These are phyloP conservation scores for Chlamydomonas sp. DNA, from an alignment of 139 green algal genomes.

Conservation along the genomic window DNA sequence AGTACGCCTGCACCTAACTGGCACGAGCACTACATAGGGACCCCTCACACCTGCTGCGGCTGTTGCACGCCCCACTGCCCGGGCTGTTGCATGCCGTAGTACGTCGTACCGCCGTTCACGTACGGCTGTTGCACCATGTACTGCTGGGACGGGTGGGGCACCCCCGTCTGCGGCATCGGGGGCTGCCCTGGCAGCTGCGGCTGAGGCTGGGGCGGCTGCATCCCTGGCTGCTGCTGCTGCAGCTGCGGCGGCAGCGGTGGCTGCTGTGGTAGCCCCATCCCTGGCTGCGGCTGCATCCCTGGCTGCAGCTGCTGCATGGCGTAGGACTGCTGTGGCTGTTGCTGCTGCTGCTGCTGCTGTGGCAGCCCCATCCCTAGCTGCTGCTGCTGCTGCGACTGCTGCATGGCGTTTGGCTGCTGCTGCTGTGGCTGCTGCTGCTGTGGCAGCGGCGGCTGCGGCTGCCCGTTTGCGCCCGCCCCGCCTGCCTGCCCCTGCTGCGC, in stretches of 20 bases:
- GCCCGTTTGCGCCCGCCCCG: not conserved
- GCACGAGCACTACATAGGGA: too few relatives aligned
- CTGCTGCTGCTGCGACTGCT: not conserved
- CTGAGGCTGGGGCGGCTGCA: not conserved
- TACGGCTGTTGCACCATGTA: slow-evolving; percentile 2
- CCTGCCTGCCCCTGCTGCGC: not conserved
- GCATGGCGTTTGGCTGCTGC: not conserved
- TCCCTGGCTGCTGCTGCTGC: not conserved
- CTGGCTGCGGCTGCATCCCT: not conserved
- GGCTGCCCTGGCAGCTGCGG: too few relatives aligned
- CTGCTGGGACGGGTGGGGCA: too few relatives aligned
- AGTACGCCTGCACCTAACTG: too few relatives aligned
- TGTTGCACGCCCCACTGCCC: too few relatives aligned
- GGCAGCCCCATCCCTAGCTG: not conserved
- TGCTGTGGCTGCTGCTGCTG: slow-evolving; percentile 13
- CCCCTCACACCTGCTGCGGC: too few relatives aligned
- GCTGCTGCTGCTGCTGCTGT: slow-evolving; percentile 1
- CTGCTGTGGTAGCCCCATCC: not conserved
- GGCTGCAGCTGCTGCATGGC: slow-evolving; percentile 2
- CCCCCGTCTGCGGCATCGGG: too few relatives aligned
- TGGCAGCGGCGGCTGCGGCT: not conserved
- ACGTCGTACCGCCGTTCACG: not conserved
- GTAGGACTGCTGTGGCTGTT: not conserved
- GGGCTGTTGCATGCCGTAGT: too few relatives aligned
- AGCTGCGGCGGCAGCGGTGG: not conserved